These are phyloP conservation scores for Fusarium vanettenii DNA, from an alignment of 2,329 filamentous ascomycete genomes.

Conservation along the genomic window DNA sequence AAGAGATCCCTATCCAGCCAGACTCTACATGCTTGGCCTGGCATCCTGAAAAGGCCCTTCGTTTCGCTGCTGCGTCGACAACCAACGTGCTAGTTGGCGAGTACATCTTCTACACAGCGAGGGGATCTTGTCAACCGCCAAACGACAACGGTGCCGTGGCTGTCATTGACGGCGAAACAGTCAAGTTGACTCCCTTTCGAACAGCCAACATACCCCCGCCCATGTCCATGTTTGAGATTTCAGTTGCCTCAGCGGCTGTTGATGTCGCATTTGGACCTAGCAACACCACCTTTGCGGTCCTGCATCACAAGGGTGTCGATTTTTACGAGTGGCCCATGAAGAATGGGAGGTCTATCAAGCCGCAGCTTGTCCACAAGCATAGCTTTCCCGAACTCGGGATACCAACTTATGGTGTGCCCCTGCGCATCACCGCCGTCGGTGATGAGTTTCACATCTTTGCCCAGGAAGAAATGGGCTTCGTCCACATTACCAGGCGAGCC, in stretches of 20 bases:
- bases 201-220: constrained; percentile 90
- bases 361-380: constrained; percentile 54
- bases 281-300: constrained; percentile 75
- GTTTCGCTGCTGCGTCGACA: constrained; percentile 68
- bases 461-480: constrained; percentile 42
- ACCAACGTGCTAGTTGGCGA: constrained; percentile 69
- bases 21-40: constrained; percentile 64
- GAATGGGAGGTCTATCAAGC: constrained; percentile 61
- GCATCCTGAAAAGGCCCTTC: constrained; percentile 88
- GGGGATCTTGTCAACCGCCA: constrained; percentile 76
- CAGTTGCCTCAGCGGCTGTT: constrained; percentile 69
- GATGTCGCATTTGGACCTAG: constrained; percentile 80
- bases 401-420: constrained; percentile 27
- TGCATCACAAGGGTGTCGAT: constrained; percentile 75
- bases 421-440: constrained; percentile 33
- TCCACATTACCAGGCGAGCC: constrained; percentile 39
- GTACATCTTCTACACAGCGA: constrained; percentile 74
- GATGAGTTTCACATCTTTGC: constrained; percentile 47
- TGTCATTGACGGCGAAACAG: constrained; percentile 81
- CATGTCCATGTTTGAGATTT: constrained; percentile 85
- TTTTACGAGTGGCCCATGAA: constrained; percentile 77
- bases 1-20: constrained; percentile 72
- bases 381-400: constrained; percentile 51
- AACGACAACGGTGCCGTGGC: constrained; percentile 83
- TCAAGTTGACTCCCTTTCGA: constrained; percentile 89